Base-by-base conservation (phyloP, 2,329 filamentous ascomycete genomes). In the Botrytis elliptica region DNA sequence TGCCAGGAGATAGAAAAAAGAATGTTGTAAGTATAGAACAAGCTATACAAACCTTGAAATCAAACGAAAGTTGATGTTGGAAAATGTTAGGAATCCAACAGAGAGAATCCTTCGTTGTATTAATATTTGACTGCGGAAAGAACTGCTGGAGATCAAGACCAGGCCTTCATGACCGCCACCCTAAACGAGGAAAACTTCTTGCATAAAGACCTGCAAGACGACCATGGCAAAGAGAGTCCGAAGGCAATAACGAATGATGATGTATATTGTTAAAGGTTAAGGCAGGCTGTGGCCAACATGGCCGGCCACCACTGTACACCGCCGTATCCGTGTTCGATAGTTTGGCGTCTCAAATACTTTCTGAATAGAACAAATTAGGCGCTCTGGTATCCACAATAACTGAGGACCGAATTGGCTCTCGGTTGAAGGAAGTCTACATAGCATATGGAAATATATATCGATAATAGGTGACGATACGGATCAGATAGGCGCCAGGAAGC, bases 191-290 rank as follows among this genome's bases (percentile, higher is more conserved):
- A 65, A 46, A 22, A 20, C 20, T 40, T 60, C 33, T 62, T 62
- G 59, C 22, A n/a, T 25, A 62, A 20, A 44, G 40, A 33, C 40
- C 63, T 22, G 14, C 20, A 46, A 12, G 8, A 14, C 20, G 63
- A 9, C 40, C 40, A 29, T 22, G 42, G 40, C 9, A 46, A 33
- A 40, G n/a, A 22, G 42, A 44, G 8, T 65, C 18, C n/a, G n/a
- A 46, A 46, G 40, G n/a, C 40, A 44, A 65, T 65, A 65, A 44
- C 63, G 63, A 65, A 64, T 64, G n/a, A 65, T 22, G 29, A 46
- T 46, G 9, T 46, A 33, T 65, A n/a, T 42, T 46, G 4, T 36
- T 14, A 14, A 46, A 29, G 40, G 42, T 46, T 29, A 33, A n/a
- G 62, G 38, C 38, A 25, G 63, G 63, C 40, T 44, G 16, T 49